phyloP scores from a whole-genome alignment of 352 stramenopile species.

The Pythium utonaiense region DNA sequence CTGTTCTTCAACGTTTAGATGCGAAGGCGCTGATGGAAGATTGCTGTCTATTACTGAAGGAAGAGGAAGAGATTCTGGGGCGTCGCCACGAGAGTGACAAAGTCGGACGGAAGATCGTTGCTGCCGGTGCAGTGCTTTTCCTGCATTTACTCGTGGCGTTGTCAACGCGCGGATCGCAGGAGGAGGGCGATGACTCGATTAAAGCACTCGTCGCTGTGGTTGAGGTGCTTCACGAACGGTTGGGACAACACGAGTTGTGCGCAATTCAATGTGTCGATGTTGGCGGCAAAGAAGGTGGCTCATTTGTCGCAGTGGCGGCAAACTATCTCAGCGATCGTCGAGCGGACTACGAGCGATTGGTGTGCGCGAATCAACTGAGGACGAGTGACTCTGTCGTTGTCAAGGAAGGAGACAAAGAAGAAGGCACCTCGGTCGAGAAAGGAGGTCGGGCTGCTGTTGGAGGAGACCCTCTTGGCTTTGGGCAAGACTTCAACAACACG shows the following conservation, averaged over 20 bases:
- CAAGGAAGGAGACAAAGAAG: not conserved
- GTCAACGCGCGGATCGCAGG: not conserved
- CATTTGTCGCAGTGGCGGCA: slow-evolving; percentile 17
- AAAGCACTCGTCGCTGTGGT: slow-evolving; percentile 13
- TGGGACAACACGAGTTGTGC: slow-evolving; percentile 22
- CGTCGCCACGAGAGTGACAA: slow-evolving; percentile 38
- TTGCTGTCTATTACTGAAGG: slow-evolving; percentile 60
- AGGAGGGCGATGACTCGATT: not conserved
- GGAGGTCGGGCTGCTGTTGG: not conserved
- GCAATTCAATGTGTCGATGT: slow-evolving; percentile 6
- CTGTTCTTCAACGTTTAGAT: not conserved
- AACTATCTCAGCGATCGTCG: slow-evolving; percentile 5
- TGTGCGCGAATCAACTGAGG: not conserved
- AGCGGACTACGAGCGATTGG: not conserved
- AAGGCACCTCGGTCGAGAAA: not conserved
- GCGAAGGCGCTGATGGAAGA: slow-evolving; percentile 8
- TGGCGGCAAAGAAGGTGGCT: slow-evolving; percentile 2
- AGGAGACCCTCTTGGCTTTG: slow-evolving; percentile 5
- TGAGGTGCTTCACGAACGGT: slow-evolving; percentile 15
- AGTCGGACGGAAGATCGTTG: slow-evolving; percentile 40
- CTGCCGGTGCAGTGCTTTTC: slow-evolving; percentile 51
- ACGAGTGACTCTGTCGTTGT: not conserved
- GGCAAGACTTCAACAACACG: slow-evolving; percentile 41
- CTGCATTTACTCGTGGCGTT: slow-evolving; percentile 32
- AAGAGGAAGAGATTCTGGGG: slow-evolving; percentile 50